Evolutionary conservation across 768 basidiomycete genomes (phyloP), one percentile per base, ranked within the genome.

Genomic region (Gyrodon lividus): DNA sequence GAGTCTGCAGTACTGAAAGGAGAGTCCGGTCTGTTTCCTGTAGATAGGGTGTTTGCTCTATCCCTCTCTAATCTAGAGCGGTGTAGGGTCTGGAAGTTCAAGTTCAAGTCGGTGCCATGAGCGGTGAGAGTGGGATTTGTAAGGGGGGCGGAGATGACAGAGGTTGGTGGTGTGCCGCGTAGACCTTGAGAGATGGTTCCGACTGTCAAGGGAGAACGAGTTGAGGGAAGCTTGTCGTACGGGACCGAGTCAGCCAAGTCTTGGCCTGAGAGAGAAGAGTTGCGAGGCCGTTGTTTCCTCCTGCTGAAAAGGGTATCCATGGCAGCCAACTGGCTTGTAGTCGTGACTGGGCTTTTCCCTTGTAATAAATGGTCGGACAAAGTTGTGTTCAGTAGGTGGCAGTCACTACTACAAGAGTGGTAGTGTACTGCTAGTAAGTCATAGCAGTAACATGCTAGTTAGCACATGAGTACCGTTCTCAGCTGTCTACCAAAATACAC

Each of bases 51-150:
- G 48, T 71, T 62, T 17, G 70, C 64, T 47, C 73, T 74, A 40
- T 86, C 84, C 52, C 83, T 71, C 48, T 86, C 87, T 22, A 67
- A 64, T 61, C 73, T 79, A 48, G 69, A 68, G 51, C 77, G 77
- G 43, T 77, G 74, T 60, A 81, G 66, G 20, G 77, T 73, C 56
- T 54, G 58, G 62, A 76, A 80, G 58, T 80, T 91, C 61, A 88
- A 69, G 56, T 88, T 90, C 62, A 89, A 72, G 55, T 89, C 87
- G 9, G 85, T 83, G 34, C 89, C 90, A 58, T 80, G 74, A 39
- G 78, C 53, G 2, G 88, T 89, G 50, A 92, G 80, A 12, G 83
- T 82, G 6, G 89, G 89, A 61, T 92, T 92, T 22, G 89, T 90
- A 60, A 87, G 85, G 7, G 89, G 89, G 5, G 89, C 90, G 26